phyloP scores from a whole-genome alignment of 2,329 filamentous ascomycete genomes.

The Fusarium pseudoanthophilum region DNA sequence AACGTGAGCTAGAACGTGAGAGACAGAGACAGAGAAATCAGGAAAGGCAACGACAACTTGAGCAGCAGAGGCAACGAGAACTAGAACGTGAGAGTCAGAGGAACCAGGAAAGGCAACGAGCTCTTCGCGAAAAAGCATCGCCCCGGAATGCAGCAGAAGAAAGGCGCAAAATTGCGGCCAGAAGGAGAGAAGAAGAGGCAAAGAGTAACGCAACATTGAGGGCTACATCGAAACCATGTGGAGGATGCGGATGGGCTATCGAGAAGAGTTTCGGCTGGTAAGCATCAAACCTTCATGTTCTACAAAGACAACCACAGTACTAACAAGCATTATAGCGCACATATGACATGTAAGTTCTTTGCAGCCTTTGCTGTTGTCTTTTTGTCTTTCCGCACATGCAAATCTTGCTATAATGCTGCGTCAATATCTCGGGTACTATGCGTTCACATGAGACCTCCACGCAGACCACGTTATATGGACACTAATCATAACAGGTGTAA shows the following conservation, averaged over 20 bases:
- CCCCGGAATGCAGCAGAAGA: constrained; percentile 44
- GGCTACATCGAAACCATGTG: constrained; percentile 52
- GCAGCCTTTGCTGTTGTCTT: not conserved
- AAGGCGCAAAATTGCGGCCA: constrained; percentile 42
- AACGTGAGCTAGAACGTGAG: no score
- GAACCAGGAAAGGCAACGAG: not conserved
- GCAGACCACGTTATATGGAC: not conserved
- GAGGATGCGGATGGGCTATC: constrained; percentile 52
- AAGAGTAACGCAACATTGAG: constrained; percentile 45
- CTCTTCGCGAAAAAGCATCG: constrained; percentile 37
- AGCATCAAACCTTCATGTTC: constrained; percentile 29
- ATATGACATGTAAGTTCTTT: constrained; percentile 55
- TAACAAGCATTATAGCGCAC: constrained; percentile 48
- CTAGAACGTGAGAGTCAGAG: not conserved
- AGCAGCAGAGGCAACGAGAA: not conserved
- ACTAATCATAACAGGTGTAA: constrained; percentile 46
- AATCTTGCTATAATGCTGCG: not conserved
- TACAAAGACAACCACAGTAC: not conserved
- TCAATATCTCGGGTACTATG: constrained; percentile 16
- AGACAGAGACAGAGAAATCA: no score
- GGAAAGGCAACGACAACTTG: not conserved
- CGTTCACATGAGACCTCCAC: constrained; percentile 16
- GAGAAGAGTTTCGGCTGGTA: constrained; percentile 57
- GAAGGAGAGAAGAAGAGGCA: constrained; percentile 50
- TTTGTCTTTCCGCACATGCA: not conserved